A percentile compares a stretch with the other conserved stretches of the same genome.
phyloP scores from a whole-genome alignment of 148 eudicot genomes.

The Persicaria tinctoria region DNA sequence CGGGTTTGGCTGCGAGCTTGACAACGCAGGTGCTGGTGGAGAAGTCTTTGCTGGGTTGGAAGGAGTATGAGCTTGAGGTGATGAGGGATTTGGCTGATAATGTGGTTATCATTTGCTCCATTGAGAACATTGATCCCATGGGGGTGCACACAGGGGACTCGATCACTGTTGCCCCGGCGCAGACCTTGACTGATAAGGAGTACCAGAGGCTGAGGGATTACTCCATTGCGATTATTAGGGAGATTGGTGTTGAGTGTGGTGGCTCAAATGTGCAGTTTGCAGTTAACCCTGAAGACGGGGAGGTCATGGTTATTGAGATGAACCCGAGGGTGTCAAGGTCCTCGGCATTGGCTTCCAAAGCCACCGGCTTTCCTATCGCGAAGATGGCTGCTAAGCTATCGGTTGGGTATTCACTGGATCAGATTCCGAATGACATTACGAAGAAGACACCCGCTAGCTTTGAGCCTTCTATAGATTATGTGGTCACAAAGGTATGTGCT shows the following conservation, averaged over 20 bases:
- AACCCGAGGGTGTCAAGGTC: slow-evolving; percentile 98
- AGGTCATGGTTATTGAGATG: slow-evolving; percentile 99
- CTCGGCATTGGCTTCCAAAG: slow-evolving; percentile 94
- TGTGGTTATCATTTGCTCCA: slow-evolving; percentile 94
- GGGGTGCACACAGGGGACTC: slow-evolving; percentile 98
- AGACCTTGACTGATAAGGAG: slow-evolving; percentile 93
- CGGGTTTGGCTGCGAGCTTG: slow-evolving; percentile 89
- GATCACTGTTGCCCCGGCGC: slow-evolving; percentile 97
- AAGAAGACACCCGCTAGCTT: slow-evolving; percentile 97
- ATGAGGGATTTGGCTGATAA: slow-evolving; percentile 98
- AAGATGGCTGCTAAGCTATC: slow-evolving; percentile 99
- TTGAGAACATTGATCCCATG: slow-evolving; percentile 95
- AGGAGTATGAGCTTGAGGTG: slow-evolving; percentile 95
- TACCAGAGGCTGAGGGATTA: slow-evolving; percentile 94
- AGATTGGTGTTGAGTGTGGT: slow-evolving; percentile 98
- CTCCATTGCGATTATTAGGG: slow-evolving; percentile 85
- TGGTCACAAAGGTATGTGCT: slow-evolving; percentile 79
- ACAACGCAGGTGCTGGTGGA: slow-evolving; percentile 86
- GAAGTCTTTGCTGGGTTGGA: slow-evolving; percentile 92
- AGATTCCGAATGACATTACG: slow-evolving; percentile 97
- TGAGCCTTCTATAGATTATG: slow-evolving; percentile 96
- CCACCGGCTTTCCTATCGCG: slow-evolving; percentile 98
- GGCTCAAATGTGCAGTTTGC: slow-evolving; percentile 99
- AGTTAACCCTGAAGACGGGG: slow-evolving; percentile 88
- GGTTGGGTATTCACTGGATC: slow-evolving; percentile 84